Conservation (phyloP, 257 asterid genomes). For the Fraxinus quadrangulata region DNA sequence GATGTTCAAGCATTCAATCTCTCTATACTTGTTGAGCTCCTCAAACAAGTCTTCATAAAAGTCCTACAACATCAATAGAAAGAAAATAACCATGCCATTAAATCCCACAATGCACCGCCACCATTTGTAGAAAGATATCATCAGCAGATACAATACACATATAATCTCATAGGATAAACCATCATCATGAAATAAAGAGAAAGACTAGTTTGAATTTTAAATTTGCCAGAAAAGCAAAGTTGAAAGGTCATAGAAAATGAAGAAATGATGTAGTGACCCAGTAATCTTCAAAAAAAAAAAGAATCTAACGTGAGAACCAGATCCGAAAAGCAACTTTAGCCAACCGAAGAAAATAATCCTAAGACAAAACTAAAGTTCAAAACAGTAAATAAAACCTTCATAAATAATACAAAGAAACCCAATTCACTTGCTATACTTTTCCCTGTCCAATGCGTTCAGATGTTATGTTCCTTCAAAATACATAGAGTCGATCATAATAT, state of each 20-base stretch:
- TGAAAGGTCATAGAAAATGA: background rate
- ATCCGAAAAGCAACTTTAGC: background rate
- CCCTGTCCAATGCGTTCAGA: no score
- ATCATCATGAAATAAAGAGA: background rate
- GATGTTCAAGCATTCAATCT: conserved; percentile 79
- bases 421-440: no score
- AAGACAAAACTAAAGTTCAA: background rate
- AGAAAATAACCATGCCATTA: background rate
- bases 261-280: background rate
- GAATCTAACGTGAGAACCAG: background rate
- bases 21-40: conserved; percentile 86
- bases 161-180: background rate
- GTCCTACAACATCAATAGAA: conserved; percentile 48
- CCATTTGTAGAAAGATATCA: background rate
- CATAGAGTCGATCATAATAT: no score
- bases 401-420: background rate
- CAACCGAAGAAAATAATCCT: background rate
- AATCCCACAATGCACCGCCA: background rate
- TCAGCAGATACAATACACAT: background rate
- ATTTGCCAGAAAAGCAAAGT: background rate
- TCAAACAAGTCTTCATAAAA: conserved; percentile 92
- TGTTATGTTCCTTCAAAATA: no score
- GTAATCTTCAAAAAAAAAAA: background rate
- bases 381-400: background rate
- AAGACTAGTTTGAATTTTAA: background rate